A percentile compares a stretch with the other conserved stretches of the same genome.
These are phyloP conservation scores for Cryptosporidium baileyi DNA, from an alignment of 169 alveolate genomes.

Conservation along the genomic window DNA sequence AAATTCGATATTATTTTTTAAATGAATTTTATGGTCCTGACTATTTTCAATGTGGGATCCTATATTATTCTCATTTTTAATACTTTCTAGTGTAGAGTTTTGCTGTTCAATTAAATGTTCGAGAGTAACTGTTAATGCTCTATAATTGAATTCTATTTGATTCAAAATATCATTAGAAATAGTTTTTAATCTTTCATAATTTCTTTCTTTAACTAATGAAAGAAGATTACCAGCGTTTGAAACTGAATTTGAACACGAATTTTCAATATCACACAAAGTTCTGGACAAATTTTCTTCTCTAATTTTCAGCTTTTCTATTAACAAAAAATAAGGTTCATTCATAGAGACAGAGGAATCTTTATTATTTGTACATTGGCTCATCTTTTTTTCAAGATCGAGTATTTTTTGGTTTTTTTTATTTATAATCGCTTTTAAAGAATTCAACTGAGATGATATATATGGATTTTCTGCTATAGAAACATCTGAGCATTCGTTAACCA, in stretches of 20 bases:
- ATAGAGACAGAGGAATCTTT: background rate
- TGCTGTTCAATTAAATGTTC: conserved; percentile 51
- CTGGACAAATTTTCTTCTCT: conserved; percentile 3
- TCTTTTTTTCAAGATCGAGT: conserved; percentile 7
- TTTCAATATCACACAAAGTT: conserved; percentile 16
- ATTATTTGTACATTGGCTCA: background rate
- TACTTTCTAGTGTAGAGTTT: conserved; percentile 17
- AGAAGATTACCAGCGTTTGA: background rate
- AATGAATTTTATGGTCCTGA: no score
- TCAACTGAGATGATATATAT: background rate
- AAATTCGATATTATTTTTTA: no score
- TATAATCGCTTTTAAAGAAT: conserved; percentile 24
- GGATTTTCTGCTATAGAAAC: background rate
- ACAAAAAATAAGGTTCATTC: background rate
- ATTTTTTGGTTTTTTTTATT: conserved; percentile 47
- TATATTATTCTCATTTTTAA: background rate
- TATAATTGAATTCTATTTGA: conserved; percentile 65
- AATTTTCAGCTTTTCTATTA: conserved; percentile 3
- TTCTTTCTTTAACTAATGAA: background rate
- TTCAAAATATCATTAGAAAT: conserved; percentile 17
- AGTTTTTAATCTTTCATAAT: background rate
- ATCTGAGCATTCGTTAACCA: background rate
- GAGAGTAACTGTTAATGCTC: conserved; percentile 43
- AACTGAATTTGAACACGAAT: background rate
- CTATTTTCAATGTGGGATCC: no score